phyloP scores from a whole-genome alignment of 2,329 filamentous ascomycete species.

The Claviceps maximensis region DNA sequence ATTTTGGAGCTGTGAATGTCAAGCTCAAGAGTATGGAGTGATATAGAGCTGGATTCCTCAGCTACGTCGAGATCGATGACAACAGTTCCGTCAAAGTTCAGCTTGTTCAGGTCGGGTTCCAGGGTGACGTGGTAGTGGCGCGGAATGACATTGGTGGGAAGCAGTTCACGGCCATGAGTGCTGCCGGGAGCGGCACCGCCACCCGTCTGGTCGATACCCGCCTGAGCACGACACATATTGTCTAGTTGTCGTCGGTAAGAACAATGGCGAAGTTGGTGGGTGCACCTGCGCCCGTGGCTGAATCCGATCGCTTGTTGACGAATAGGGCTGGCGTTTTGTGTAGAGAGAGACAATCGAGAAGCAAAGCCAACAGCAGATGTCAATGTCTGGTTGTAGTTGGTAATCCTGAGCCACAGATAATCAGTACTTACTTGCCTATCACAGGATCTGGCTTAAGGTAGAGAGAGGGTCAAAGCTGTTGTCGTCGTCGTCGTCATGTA shows the following conservation, averaged over 20 bases:
- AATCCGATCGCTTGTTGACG: not conserved
- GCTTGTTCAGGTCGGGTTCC: constrained; percentile 79
- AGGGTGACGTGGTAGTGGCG: constrained; percentile 81
- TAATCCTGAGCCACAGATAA: not conserved
- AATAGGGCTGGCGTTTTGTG: not conserved
- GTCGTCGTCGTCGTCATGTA: constrained; percentile 1
- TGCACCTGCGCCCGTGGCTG: constrained; percentile 1
- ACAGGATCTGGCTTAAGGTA: constrained; percentile 3
- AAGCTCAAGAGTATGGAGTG: constrained; percentile 78
- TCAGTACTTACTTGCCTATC: not conserved
- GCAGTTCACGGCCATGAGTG: constrained; percentile 51
- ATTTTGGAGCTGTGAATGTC: constrained; percentile 56
- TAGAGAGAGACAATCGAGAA: not conserved
- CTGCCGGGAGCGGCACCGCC: constrained; percentile 13
- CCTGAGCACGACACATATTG: constrained; percentile 50
- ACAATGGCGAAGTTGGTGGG: constrained; percentile 40
- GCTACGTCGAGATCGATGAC: constrained; percentile 76
- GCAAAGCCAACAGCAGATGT: not conserved
- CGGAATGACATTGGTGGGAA: constrained; percentile 88
- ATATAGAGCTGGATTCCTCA: constrained; percentile 72
- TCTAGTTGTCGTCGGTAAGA: constrained; percentile 51
- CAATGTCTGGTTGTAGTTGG: not conserved
- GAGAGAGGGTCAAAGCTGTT: constrained; percentile 5
- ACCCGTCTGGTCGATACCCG: constrained; percentile 20
- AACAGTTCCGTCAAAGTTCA: constrained; percentile 71